Evolutionary conservation across 164 flowering plant species (phyloP).

Genomic region (Cinnamomum micranthum): DNA sequence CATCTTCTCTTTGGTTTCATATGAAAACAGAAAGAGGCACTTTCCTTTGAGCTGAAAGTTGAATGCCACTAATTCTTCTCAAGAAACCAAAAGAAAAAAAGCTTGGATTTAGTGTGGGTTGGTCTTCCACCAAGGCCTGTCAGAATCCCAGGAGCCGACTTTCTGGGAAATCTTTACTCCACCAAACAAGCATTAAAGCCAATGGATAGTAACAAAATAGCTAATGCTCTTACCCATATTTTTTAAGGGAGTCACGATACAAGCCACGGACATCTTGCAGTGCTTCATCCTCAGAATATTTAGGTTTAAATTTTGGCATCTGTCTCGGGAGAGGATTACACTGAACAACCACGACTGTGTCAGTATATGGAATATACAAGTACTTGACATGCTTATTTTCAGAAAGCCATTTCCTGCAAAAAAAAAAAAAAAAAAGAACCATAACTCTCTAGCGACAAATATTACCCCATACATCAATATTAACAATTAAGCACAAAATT

Average conservation of each 20-base stretch:
- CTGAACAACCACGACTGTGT: conserved; percentile 83
- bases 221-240: conserved; percentile 51
- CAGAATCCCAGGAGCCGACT: neutral
- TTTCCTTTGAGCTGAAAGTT: neutral
- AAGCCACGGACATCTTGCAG: conserved; percentile 78
- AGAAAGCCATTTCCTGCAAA: conserved; percentile 73
- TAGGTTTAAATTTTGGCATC: conserved; percentile 82
- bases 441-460: no score
- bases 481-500: neutral
- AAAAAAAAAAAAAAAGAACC: neutral
- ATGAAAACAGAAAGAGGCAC: neutral
- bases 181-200: neutral
- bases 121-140: neutral
- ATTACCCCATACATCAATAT: neutral
- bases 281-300: conserved; percentile 80
- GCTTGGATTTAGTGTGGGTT: neutral
- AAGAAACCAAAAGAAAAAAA: no score
- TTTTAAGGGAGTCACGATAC: conserved; percentile 54
- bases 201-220: neutral
- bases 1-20: neutral
- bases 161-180: neutral
- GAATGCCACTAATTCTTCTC: no score
- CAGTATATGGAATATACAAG: conserved; percentile 90
- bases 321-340: conserved; percentile 90
- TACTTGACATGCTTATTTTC: conserved; percentile 97